These are phyloP conservation scores for Malassezia furfur DNA, from an alignment of 1,284 basidiomycete genomes.

Conservation along the genomic window DNA sequence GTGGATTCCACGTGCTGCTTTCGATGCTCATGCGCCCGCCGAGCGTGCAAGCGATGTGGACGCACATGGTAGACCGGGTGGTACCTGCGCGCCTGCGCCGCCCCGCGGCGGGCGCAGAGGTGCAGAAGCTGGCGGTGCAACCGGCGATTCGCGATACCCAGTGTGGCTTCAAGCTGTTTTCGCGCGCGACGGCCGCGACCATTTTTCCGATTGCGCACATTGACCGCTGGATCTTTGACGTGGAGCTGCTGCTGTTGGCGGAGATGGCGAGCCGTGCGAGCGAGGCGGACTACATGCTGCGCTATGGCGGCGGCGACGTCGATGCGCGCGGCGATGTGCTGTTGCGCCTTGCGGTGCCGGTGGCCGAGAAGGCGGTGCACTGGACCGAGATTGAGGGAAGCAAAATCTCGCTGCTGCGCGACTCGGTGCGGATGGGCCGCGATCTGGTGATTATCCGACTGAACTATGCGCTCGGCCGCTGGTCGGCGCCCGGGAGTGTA, in stretches of 20 bases:
- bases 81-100: background rate
- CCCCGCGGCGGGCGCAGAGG: background rate
- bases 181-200: constrained; percentile 64
- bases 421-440: constrained; percentile 74
- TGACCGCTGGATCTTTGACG: constrained; percentile 77
- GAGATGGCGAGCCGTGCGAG: constrained; percentile 26
- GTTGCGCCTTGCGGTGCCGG: constrained; percentile 59
- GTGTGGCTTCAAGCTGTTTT: constrained; percentile 80
- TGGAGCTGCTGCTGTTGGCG: constrained; percentile 81
- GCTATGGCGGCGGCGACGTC: background rate
- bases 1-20: constrained; percentile 62
- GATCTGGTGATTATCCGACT: constrained; percentile 73
- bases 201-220: constrained; percentile 60
- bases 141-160: constrained; percentile 84
- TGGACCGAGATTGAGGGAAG: constrained; percentile 88
- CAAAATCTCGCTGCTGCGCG: constrained; percentile 74
- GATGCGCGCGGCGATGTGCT: constrained; percentile 14
- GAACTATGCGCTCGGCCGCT: constrained; percentile 65
- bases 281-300: constrained; percentile 4
- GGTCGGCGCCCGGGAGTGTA: constrained; percentile 35
- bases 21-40: constrained; percentile 34
- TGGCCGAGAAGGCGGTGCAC: constrained; percentile 72
- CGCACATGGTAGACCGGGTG: background rate
- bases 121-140: constrained; percentile 50
- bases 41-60: constrained; percentile 10